Base-by-base conservation (phyloP, 306 rosid genomes). In the Trifolium repens region DNA sequence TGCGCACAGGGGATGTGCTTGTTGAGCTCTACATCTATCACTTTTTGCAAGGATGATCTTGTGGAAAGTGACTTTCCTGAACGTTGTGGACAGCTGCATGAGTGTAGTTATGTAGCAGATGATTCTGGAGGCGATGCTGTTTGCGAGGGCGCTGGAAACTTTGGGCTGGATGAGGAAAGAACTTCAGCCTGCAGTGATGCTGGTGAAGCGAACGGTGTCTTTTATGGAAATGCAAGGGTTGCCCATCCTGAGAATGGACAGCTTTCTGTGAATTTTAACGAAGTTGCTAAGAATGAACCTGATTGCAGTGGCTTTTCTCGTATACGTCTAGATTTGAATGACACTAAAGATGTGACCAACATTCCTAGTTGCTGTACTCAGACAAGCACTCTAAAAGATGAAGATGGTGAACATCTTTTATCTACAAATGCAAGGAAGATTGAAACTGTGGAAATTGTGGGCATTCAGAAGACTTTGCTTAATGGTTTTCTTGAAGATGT, bases 401-500 rank as follows among this genome's bases (percentile, higher is more conserved):
- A 73, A 68, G 73, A 82, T 16, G 71, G 86, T 69, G 73, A 58
- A 10, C 89, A 77, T 78, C 83, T 73, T 68, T 79, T 79, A 57
- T 87, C 75, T 76, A 85, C 83, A 74, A 81, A 69, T 46, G 75
- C 75, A 63, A n/a, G 65, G 34, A 74, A 79, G 71, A 39, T 66
- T 30, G 59, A 79, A 60, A 77, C 61, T 39, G n/a, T 34, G 22
- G 85, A 86, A 84, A 75, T 90, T 47, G 74, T 73, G 71, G 89
- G 64, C 55, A 83, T 83, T 77, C 90, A 87, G 60, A 85, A 84
- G 71, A 74, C 89, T n/a, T 81, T 94, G 16, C 89, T 91, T 66
- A 89, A 92, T 79, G 97, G 97, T 53, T 92, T 81, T 84, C 96
- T 94, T 86, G 98, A 85, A 81, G 96, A 89, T 81, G 71, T 87